A percentile compares a stretch with the other conserved stretches of the same genome.
Conservation (phyloP, 331 rosid species). For the Erythrophleum ivorense region DNA sequence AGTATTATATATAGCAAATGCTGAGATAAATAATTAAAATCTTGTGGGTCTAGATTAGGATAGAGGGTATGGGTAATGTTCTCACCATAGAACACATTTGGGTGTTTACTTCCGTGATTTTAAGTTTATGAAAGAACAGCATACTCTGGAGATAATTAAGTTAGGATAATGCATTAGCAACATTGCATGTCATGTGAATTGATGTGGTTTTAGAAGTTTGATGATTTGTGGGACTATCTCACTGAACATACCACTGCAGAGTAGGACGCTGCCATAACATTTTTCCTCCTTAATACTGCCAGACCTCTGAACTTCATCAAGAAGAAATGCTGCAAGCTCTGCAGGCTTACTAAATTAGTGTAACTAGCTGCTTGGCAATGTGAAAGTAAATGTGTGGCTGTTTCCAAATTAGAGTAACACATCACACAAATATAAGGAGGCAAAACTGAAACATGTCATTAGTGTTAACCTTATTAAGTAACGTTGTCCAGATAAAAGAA, state of each 20-base stretch:
- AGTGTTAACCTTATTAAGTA: not conserved
- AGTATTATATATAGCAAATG: not conserved
- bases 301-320: not conserved
- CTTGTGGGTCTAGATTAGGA: not conserved
- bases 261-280: not conserved
- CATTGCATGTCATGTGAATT: conserved; percentile 22
- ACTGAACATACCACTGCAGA: not conserved
- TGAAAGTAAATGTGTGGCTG: not conserved
- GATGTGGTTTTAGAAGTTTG: conserved; percentile 29
- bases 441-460: not conserved
- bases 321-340: not conserved
- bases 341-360: not conserved
- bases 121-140: conserved; percentile 11
- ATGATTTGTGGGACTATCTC: not conserved
- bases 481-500: not conserved
- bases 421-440: not conserved
- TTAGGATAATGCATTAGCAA: conserved; percentile 27
- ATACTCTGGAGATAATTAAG: conserved; percentile 14
- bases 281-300: not conserved
- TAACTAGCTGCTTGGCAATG: not conserved
- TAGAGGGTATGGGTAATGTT: not conserved
- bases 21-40: not conserved
- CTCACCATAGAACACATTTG: not conserved
- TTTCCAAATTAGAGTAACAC: not conserved
- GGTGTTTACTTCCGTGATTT: not conserved